A percentile compares a stretch with the other conserved stretches of the same genome.
phyloP scores from a whole-genome alignment of 306 rosid genomes.

The Citrullus colocynthis region DNA sequence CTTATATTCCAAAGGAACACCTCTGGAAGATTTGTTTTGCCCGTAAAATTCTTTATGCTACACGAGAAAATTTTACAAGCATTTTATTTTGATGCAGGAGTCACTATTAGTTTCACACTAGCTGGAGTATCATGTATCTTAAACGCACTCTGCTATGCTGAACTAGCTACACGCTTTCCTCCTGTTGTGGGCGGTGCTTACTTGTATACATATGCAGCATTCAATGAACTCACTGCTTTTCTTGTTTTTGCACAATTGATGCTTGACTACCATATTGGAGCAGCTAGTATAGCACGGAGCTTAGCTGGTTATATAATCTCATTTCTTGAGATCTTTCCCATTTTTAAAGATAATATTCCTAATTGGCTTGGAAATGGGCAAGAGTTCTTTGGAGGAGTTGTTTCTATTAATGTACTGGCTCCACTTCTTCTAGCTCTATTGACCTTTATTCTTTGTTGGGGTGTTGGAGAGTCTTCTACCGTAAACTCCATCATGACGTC shows the following conservation, averaged over 20 bases:
- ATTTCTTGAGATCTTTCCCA: conserved; percentile 66
- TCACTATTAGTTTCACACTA: conserved; percentile 64
- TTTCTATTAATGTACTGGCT: conserved; percentile 80
- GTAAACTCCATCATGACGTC: conserved; percentile 76
- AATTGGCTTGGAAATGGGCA: conserved; percentile 85
- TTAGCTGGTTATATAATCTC: conserved; percentile 65
- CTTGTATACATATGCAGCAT: conserved; percentile 77
- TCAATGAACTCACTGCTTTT: conserved; percentile 90
- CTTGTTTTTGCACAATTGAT: conserved; percentile 84
- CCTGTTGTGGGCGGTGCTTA: conserved; percentile 96
- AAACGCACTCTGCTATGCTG: conserved; percentile 92
- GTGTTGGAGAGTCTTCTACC: conserved; percentile 72
- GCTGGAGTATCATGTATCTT: conserved; percentile 85
- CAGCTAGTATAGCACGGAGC: conserved; percentile 96
- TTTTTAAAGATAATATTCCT: conserved; percentile 68
- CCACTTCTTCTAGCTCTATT: conserved; percentile 67
- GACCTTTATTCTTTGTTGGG: conserved; percentile 64
- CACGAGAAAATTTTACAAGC: neutral
- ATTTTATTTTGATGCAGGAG: conserved; percentile 45
- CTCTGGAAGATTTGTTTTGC: neutral
- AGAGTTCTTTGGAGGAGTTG: conserved; percentile 48
- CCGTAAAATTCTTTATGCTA: neutral
- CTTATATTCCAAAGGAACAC: neutral
- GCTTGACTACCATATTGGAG: conserved; percentile 97
- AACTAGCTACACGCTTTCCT: conserved; percentile 83